Evolutionary conservation across 805 yeast genomes (phyloP).

Genomic region (Ogataea methanolica): DNA sequence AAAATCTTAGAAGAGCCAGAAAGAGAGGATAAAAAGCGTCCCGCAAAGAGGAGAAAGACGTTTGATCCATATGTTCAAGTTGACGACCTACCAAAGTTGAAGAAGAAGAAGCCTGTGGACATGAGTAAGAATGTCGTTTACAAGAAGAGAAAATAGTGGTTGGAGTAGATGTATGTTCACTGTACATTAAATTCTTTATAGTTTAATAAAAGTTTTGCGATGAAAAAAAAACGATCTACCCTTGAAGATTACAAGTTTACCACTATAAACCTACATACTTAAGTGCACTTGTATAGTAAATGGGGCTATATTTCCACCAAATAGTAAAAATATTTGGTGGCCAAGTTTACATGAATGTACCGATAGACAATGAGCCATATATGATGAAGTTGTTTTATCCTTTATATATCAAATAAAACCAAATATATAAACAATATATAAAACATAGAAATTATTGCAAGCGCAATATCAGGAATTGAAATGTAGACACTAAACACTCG

Average conservation of each 20-base stretch:
- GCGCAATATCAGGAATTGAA: neutral
- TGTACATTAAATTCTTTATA: neutral
- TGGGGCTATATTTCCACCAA: too few relatives aligned
- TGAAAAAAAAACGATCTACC: neutral
- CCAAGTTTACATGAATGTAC: too few relatives aligned
- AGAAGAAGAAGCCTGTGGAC: slow-evolving; percentile 24
- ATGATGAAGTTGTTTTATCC: too few relatives aligned
- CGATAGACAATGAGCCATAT: too few relatives aligned
- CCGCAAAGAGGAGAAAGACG: slow-evolving; percentile 29
- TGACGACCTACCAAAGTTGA: slow-evolving; percentile 20
- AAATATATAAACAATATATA: too few relatives aligned
- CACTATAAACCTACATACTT: too few relatives aligned
- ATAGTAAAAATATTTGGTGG: too few relatives aligned
- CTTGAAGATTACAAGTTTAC: too few relatives aligned
- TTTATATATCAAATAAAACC: too few relatives aligned
- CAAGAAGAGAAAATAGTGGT: slow-evolving; percentile 17
- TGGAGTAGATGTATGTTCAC: neutral
- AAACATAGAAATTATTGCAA: too few relatives aligned
- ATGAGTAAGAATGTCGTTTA: slow-evolving; percentile 27
- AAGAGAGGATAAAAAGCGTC: slow-evolving; percentile 13
- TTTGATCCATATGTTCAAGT: slow-evolving; percentile 56
- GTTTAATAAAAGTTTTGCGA: neutral
- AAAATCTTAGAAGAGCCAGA: slow-evolving; percentile 16
- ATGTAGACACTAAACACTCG: neutral
- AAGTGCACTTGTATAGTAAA: too few relatives aligned